These are phyloP conservation scores for Berberis thunbergii DNA, from an alignment of 164 flowering plant genomes.

Conservation along the genomic window DNA sequence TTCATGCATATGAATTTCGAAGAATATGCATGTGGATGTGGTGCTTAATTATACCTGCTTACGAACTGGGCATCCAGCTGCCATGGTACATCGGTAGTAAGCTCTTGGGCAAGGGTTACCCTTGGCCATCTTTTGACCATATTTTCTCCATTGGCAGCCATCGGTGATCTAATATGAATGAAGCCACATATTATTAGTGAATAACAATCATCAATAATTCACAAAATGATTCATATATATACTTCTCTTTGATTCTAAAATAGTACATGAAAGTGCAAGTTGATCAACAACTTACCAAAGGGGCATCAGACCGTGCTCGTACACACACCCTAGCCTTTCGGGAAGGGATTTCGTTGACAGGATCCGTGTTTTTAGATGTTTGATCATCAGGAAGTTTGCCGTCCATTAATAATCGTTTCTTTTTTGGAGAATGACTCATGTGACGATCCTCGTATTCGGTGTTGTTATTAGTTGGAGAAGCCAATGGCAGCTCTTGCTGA, in stretches of 20 bases:
- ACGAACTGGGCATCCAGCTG: constrained; percentile 50
- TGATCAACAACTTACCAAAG: constrained; percentile 21
- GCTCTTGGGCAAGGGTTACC: constrained; percentile 67
- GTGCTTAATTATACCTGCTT: constrained; percentile 32
- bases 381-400: constrained; percentile 1
- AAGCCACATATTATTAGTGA: too few relatives aligned
- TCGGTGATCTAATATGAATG: constrained; percentile 34
- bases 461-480: too few relatives aligned
- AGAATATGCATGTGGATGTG: too few relatives aligned
- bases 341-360: constrained; percentile 22
- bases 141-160: constrained; percentile 65
- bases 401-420: too few relatives aligned
- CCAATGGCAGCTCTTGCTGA: too few relatives aligned
- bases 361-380: constrained; percentile 19
- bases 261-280: too few relatives aligned
- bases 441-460: too few relatives aligned
- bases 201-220: background rate
- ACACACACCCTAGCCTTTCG: constrained; percentile 56
- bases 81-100: constrained; percentile 62
- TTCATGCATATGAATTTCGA: too few relatives aligned
- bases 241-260: too few relatives aligned
- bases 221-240: background rate
- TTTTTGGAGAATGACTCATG: too few relatives aligned
- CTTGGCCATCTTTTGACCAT: constrained; percentile 62
- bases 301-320: constrained; percentile 48